Evolutionary conservation across 1,284 basidiomycete species (phyloP).

Genomic region (Tylopilus sp.): DNA sequence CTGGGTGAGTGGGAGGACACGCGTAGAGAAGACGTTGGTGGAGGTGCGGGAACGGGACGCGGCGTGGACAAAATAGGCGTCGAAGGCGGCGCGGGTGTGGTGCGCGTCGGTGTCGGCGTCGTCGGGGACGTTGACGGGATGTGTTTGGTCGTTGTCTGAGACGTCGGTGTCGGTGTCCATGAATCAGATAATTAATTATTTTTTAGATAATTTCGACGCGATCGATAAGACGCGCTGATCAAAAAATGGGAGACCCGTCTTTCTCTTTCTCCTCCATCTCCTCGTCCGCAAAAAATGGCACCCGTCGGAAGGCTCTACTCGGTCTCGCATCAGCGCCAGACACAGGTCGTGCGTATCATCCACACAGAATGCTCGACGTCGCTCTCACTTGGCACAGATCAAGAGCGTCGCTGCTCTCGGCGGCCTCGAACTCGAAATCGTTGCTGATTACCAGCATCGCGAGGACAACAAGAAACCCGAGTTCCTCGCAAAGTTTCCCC

Average conservation of each 20-base stretch:
- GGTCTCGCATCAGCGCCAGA: conserved; percentile 40
- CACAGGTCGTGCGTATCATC: conserved; percentile 49
- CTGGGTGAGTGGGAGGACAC: conserved; percentile 64
- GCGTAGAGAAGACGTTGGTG: conserved; percentile 70
- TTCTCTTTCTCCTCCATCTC: conserved; percentile 10
- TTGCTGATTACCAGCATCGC: conserved; percentile 58
- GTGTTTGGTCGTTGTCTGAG: conserved; percentile 30
- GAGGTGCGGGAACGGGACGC: conserved; percentile 69
- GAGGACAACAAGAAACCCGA: conserved; percentile 79
- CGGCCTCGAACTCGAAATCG: conserved; percentile 65
- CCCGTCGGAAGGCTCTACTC: conserved; percentile 65
- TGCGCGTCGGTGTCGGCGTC: conserved; percentile 3
- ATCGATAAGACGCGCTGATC: conserved; percentile 38
- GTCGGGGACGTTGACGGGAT: conserved; percentile 15
- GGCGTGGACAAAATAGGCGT: conserved; percentile 77
- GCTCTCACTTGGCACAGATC: conserved; percentile 47
- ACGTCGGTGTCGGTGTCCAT: conserved; percentile 32
- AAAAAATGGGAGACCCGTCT: conserved; percentile 14
- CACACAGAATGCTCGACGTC: not conserved
- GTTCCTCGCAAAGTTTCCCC: conserved; percentile 78
- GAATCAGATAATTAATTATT: conserved; percentile 15
- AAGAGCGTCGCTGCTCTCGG: conserved; percentile 70
- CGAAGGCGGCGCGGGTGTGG: conserved; percentile 56
- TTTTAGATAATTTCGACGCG: conserved; percentile 18
- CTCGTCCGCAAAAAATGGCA: conserved; percentile 45